Percentiles rank a stretch among this genome's conserved stretches.
Conservation (phyloP, 768 basidiomycete genomes). For the Trametes elegans region DNA sequence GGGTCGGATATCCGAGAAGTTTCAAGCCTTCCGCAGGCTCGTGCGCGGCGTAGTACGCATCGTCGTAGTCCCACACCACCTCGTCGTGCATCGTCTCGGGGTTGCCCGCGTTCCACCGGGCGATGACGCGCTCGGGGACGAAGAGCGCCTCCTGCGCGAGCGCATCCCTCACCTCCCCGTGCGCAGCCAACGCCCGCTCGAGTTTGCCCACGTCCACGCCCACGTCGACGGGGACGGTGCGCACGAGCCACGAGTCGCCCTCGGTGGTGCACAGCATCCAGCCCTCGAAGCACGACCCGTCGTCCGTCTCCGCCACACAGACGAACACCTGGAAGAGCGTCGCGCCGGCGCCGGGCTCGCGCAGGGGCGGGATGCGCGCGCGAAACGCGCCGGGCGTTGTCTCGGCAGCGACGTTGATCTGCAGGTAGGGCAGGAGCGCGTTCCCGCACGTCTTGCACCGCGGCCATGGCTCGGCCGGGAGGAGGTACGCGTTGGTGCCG, state of each 20-base stretch:
- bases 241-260: conserved; percentile 8
- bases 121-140: conserved; percentile 1
- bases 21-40: conserved; percentile 10
- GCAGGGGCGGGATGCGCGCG: neutral
- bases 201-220: neutral
- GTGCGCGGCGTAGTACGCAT: neutral
- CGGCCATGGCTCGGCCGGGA: conserved; percentile 4
- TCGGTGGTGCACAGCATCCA: neutral
- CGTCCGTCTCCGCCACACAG: conserved; percentile 5
- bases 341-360: neutral
- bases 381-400: conserved; percentile 10
- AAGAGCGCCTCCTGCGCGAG: conserved; percentile 3
- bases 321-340: conserved; percentile 10
- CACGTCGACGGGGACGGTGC: conserved; percentile 5
- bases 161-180: neutral
- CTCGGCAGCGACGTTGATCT: conserved; percentile 8
- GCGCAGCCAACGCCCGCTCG: neutral
- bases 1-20: conserved; percentile 3
- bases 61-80: neutral
- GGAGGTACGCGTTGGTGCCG: neutral
- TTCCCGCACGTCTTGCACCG: conserved; percentile 2
- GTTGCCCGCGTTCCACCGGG: conserved; percentile 1
- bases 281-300: conserved; percentile 7
- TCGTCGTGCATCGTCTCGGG: conserved; percentile 3
- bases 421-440: conserved; percentile 11